Conservation (phyloP, 345 rosid genomes). For the Tarenaya hassleriana region DNA sequence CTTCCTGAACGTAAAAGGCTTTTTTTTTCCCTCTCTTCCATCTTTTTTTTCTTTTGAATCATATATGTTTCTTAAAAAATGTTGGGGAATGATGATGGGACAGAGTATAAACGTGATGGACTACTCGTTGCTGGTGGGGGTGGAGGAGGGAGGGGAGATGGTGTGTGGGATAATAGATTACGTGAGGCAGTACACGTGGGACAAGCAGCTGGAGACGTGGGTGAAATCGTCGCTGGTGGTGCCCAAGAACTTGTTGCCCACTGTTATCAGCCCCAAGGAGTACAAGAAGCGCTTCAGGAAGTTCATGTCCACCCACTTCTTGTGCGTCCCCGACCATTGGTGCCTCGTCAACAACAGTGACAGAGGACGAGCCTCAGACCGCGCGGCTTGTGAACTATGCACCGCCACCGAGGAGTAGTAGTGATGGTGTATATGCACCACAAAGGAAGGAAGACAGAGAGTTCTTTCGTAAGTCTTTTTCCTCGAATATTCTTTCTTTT, state of each 20-base stretch:
- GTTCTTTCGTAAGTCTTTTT: no score
- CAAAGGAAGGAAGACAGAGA: no score
- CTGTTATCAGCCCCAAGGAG: constrained; percentile 88
- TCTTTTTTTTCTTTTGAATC: no score
- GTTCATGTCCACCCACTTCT: constrained; percentile 79
- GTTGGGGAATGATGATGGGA: constrained; percentile 11
- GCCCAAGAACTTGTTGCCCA: constrained; percentile 73
- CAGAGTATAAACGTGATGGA: constrained; percentile 81
- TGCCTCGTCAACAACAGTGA: no score
- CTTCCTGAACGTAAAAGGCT: constrained; percentile 67
- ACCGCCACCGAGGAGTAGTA: not conserved
- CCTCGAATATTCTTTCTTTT: no score
- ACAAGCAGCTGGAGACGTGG: constrained; percentile 95
- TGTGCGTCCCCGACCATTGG: constrained; percentile 90
- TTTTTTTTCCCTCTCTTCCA: not conserved
- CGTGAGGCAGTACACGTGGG: constrained; percentile 82
- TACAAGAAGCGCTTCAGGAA: constrained; percentile 92
- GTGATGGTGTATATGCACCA: no score
- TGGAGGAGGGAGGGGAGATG: constrained; percentile 51
- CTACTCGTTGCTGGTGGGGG: constrained; percentile 70
- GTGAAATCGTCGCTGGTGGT: constrained; percentile 86
- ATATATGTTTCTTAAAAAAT: no score
- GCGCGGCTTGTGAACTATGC: not conserved
- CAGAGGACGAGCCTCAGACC: constrained; percentile 14
- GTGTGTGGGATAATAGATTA: constrained; percentile 83